Conservation (phyloP, 108 stramenopile species). For the Craspedostauros australis region DNA sequence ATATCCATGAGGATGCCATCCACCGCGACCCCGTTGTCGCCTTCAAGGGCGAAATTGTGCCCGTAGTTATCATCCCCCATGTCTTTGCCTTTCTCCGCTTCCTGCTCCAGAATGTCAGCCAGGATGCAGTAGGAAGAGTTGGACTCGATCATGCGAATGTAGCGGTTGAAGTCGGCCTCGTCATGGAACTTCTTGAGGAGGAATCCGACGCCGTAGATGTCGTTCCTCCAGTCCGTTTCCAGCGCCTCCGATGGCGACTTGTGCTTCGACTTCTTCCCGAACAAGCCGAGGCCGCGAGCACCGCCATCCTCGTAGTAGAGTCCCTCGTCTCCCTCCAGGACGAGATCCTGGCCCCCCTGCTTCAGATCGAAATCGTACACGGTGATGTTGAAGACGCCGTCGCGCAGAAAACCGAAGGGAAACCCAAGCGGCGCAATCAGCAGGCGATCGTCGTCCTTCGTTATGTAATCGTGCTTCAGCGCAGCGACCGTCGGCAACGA, state of each 20-base stretch:
- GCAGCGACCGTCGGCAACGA: slow-evolving; percentile 3
- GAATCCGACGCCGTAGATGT: slow-evolving; percentile 54
- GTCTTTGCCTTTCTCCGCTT: no score
- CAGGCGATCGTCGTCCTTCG: slow-evolving; percentile 39
- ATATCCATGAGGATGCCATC: slow-evolving; percentile 68
- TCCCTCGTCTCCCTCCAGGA: slow-evolving; percentile 1
- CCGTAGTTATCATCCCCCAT: no score
- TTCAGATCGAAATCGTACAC: slow-evolving; percentile 63
- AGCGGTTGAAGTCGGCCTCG: slow-evolving; percentile 54
- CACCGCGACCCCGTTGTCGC: slow-evolving; percentile 11
- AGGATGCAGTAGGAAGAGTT: slow-evolving; percentile 51
- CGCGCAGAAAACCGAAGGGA: slow-evolving; percentile 85
- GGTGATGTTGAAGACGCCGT: slow-evolving; percentile 69
- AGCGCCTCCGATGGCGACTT: slow-evolving; percentile 13
- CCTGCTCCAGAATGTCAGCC: no score
- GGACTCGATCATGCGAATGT: slow-evolving; percentile 35
- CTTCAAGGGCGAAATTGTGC: no score
- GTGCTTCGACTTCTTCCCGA: background rate
- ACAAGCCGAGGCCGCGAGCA: background rate
- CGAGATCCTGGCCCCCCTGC: slow-evolving; percentile 11
- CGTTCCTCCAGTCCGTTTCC: no score
- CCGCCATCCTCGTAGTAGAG: slow-evolving; percentile 3
- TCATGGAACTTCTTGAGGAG: slow-evolving; percentile 66
- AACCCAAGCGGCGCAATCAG: slow-evolving; percentile 74
- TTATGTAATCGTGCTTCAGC: slow-evolving; percentile 52